Evolutionary conservation across 2,329 filamentous ascomycete genomes (phyloP), one percentile per base, ranked within the genome.

Genomic region (Neopestalotiopsis rosae): DNA sequence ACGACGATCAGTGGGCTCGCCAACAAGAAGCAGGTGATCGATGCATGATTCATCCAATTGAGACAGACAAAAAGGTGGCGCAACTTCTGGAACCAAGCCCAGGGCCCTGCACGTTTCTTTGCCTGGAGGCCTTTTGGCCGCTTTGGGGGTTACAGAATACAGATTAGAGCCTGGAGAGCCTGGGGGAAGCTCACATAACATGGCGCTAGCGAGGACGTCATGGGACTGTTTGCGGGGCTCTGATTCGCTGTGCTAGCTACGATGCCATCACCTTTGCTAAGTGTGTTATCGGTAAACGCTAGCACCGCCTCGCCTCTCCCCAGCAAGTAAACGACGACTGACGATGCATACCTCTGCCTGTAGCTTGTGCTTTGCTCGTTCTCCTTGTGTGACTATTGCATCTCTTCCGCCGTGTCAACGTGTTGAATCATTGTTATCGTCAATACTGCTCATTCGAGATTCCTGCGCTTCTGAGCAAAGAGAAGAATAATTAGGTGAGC

Each of bases 121-220:
- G 45, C 45, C 45, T n/a, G 49, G 49, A 38, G 34, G 34, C 34
- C 34, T 38, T 38, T 7, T 7, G 6, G 34, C 34, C 6, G 34
- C 24, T 28, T 38, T 38, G 49, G 4, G 17, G 17, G 13, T 56
- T 56, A 24, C 17, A 14, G 17, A 24, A 14, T n/a, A 28, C 24
- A 28, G 24, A 28, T 28, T 28, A 28, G 24, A 57, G 24, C 52
- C 52, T 24, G 56, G 13, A 14, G n/a, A 34, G 57, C 24, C 57
- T 59, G 57, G 24, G 40, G 24, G 42, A 17, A 12, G 5, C 13
- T 20, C 20, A 28, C 49, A 24, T 28, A 28, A 28, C 24, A 40
- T 40, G 61, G 38, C 30, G 57, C 57, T 30, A 59, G 57, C 57
- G 57, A 62, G 59, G 58, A 64, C 40, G 61, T 64, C 61, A 64